These are phyloP conservation scores for Tilletia setariae DNA, from an alignment of 1,284 basidiomycete genomes.

Conservation along the genomic window DNA sequence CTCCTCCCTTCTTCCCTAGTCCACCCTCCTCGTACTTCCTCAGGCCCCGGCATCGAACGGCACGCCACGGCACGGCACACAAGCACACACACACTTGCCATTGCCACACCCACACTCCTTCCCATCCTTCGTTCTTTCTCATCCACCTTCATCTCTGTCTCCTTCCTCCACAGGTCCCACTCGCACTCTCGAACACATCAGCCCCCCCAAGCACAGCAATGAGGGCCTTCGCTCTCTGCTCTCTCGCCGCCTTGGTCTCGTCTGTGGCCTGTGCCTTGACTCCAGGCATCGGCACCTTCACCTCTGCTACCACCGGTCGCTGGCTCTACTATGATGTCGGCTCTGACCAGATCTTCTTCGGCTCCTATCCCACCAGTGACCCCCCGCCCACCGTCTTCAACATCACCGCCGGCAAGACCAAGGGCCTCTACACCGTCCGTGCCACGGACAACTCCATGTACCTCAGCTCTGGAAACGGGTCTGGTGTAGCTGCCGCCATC, in stretches of 20 bases:
- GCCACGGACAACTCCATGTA: slow-evolving; percentile 6
- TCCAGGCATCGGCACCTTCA: background rate
- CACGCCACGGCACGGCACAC: no score
- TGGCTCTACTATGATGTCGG: slow-evolving; percentile 10
- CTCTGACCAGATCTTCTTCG: background rate
- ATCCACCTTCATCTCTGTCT: background rate
- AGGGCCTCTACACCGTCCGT: background rate
- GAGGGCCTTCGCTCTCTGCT: background rate
- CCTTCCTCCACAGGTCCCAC: background rate
- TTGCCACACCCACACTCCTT: no score
- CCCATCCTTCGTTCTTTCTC: background rate
- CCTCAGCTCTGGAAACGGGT: background rate
- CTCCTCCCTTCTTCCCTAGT: no score
- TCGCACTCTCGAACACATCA: background rate
- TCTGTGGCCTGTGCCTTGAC: background rate
- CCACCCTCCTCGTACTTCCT: no score
- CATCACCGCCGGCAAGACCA: background rate
- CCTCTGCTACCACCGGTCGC: background rate
- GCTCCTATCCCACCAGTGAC: background rate
- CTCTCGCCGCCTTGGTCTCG: background rate
- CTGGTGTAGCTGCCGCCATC: background rate
- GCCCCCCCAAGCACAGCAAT: background rate
- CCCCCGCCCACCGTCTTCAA: slow-evolving; percentile 16
- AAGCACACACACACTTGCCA: no score
- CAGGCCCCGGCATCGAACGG: no score